Conservation (phyloP, 2,329 filamentous ascomycete genomes). For the Pseudofabraea citricarpa region DNA sequence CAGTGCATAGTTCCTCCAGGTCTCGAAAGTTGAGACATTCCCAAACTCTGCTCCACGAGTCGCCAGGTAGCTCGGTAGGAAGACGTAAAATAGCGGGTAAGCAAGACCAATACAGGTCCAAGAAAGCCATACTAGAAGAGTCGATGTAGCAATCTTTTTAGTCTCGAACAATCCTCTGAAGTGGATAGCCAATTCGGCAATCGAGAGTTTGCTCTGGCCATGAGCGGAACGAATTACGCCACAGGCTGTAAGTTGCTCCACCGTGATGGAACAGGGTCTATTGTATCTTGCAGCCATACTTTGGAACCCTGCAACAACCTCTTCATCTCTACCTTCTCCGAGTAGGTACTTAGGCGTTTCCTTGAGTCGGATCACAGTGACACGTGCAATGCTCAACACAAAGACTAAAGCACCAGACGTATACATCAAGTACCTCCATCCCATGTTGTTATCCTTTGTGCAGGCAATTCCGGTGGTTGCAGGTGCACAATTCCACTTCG, state of each 20-base stretch:
- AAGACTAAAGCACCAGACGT: constrained; percentile 48
- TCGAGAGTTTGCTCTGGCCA: constrained; percentile 27
- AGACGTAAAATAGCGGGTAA: constrained; percentile 73
- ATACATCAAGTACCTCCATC: constrained; percentile 54
- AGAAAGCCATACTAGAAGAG: constrained; percentile 60
- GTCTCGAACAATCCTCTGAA: constrained; percentile 62
- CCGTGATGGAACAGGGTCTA: constrained; percentile 44
- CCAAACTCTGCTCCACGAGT: constrained; percentile 54
- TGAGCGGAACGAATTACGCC: constrained; percentile 27
- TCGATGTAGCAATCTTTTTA: constrained; percentile 54
- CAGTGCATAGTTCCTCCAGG: constrained; percentile 70
- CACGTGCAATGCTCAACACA: constrained; percentile 44
- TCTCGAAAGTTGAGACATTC: constrained; percentile 46
- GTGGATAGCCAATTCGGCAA: constrained; percentile 41
- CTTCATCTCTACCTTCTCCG: constrained; percentile 45
- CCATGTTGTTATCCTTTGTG: constrained; percentile 45
- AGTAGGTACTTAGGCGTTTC: constrained; percentile 55
- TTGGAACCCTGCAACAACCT: constrained; percentile 44
- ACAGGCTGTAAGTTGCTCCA: constrained; percentile 42
- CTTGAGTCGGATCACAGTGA: constrained; percentile 46
- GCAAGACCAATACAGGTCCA: constrained; percentile 69
- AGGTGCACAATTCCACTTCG: constrained; percentile 38
- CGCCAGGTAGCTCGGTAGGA: constrained; percentile 59
- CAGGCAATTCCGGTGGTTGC: constrained; percentile 35
- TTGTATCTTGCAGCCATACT: constrained; percentile 47